Evolutionary conservation across 768 basidiomycete species (phyloP).

Genomic region (Psilocybe cubensis): DNA sequence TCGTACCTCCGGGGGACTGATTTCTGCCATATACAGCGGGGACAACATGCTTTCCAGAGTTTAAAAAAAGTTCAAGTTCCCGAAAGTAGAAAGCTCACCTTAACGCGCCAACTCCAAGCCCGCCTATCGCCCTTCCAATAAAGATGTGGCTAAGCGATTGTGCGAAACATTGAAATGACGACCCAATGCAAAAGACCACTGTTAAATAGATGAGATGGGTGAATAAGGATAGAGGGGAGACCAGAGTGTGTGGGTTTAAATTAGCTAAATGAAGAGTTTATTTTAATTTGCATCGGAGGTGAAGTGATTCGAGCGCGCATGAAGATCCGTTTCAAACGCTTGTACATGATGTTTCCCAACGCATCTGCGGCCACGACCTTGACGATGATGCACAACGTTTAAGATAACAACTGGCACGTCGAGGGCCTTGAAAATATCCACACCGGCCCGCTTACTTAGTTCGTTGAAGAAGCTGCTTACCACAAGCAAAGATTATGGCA

Average conservation of each 20-base stretch:
- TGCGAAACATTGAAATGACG: constrained; percentile 68
- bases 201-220: neutral
- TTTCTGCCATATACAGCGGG: constrained; percentile 84
- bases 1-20: constrained; percentile 78
- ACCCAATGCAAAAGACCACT: constrained; percentile 78
- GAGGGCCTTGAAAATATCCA: no score
- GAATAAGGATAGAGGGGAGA: neutral
- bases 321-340: no score
- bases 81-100: constrained; percentile 41
- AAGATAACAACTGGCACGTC: no score
- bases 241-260: no score
- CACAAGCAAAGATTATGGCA: constrained; percentile 69
- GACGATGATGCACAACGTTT: no score
- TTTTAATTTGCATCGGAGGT: no score
- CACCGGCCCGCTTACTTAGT: no score
- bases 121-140: constrained; percentile 75
- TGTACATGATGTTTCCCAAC: no score
- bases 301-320: no score
- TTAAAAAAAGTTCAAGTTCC: constrained; percentile 10
- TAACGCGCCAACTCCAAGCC: constrained; percentile 78
- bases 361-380: no score
- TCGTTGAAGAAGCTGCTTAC: constrained; percentile 46
- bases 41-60: constrained; percentile 63
- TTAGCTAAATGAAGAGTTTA: no score
- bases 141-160: constrained; percentile 58